Evolutionary conservation across 1,284 basidiomycete species (phyloP), one percentile per base, ranked within the genome.

Genomic region (Sutorius eximius): DNA sequence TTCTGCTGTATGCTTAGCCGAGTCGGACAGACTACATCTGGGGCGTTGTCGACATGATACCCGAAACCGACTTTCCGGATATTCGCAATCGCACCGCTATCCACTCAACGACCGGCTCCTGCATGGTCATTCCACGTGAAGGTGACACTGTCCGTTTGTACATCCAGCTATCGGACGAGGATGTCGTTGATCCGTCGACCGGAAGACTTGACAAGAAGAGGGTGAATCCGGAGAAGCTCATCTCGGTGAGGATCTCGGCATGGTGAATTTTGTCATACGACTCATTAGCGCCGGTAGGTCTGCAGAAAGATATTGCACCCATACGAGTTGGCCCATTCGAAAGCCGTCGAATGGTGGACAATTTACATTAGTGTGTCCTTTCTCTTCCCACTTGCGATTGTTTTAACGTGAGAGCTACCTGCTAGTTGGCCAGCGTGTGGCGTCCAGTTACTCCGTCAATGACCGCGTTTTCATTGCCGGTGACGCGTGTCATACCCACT

Each of bases 401-500:
- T 42, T 37, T 33, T 15, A 36, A 53, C 16, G 0, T 48, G n/a
- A 6, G 48, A 42, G n/a, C 20, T n/a, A 7, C 34, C n/a, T 36
- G 30, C 8, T 29, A 83, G 81, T 83, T 51, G 89, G 89, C 2
- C 91, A 93, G 66, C 82, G 90, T 10, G 86, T 93, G 3, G 88
- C 89, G 3, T 81, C 85, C 5, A 73, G 74, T 13, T 93, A 82
- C 69, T 85, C 86, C 5, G 73, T 81, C 3, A 70, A 82, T 24
- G 82, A 91, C 16, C 81, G 91, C 0, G 78, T 91, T 4, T 93
- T 93, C 69, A 92, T 93, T 58, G 88, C 85, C 1, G 89, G 90
- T 1, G 88, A 91, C 71, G 87, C 86, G 2, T 91, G 85, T 62
- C 91, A 93, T 64, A 93, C 91, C 0, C 91, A 93, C 71, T 91